Evolutionary conservation across 805 yeast genomes (phyloP).

Genomic region (Priceomyces haplophilus): DNA sequence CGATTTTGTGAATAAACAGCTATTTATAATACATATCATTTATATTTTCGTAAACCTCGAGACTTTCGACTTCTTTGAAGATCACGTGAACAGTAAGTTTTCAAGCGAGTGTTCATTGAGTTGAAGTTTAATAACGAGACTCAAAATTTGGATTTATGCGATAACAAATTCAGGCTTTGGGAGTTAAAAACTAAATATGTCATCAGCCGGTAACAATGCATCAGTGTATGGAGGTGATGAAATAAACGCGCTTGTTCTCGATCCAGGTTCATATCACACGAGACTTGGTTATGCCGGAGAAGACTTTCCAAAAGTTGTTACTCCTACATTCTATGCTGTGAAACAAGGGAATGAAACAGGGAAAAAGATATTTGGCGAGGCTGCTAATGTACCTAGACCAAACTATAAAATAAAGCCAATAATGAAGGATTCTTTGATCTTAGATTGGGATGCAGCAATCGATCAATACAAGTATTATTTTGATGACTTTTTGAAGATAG

Average conservation of each 20-base stretch:
- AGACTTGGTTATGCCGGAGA: slow-evolving; percentile 92
- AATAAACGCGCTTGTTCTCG: slow-evolving; percentile 85
- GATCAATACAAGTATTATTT: slow-evolving; percentile 70
- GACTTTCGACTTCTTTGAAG: background rate
- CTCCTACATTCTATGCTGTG: slow-evolving; percentile 60
- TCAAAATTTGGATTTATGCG: background rate
- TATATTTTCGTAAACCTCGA: background rate
- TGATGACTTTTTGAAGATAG: slow-evolving; percentile 46
- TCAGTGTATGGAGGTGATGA: slow-evolving; percentile 58
- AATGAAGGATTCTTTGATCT: slow-evolving; percentile 56
- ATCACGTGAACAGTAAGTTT: background rate
- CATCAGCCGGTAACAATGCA: slow-evolving; percentile 17
- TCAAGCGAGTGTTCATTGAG: background rate
- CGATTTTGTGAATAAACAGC: slow-evolving; percentile 24
- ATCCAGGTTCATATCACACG: slow-evolving; percentile 83
- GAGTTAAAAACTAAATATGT: slow-evolving; percentile 13
- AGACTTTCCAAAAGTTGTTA: slow-evolving; percentile 72
- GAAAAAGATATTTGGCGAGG: slow-evolving; percentile 35
- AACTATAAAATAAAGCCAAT: slow-evolving; percentile 54
- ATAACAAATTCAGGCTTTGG: background rate
- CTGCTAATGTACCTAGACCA: slow-evolving; percentile 50
- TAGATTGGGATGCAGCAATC: slow-evolving; percentile 83
- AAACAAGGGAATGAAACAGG: slow-evolving; percentile 19
- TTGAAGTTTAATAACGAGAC: background rate
- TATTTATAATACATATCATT: background rate